phyloP scores from a whole-genome alignment of 305 asterid species.

The Fraxinus baroniana region DNA sequence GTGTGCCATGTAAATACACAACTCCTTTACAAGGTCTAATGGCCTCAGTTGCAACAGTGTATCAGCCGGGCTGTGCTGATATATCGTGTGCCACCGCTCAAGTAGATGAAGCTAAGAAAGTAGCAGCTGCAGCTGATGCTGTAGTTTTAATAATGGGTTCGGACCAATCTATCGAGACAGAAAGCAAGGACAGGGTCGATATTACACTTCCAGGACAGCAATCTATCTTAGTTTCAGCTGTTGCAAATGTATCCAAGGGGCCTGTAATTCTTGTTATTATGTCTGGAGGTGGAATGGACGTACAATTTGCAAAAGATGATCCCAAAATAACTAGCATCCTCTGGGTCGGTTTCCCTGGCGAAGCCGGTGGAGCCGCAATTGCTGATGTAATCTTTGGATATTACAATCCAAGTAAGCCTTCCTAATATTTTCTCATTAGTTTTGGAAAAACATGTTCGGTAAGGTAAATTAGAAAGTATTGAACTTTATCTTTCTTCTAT shows the following conservation, averaged over 20 bases:
- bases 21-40: constrained; percentile 60
- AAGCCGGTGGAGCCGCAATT: constrained; percentile 73
- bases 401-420: constrained; percentile 61
- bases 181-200: constrained; percentile 46
- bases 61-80: constrained; percentile 50
- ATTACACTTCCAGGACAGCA: constrained; percentile 79
- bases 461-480: background rate
- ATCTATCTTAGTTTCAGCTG: constrained; percentile 45
- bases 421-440: background rate
- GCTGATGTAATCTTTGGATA: constrained; percentile 62
- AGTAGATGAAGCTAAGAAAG: constrained; percentile 49
- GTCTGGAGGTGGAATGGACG: constrained; percentile 85
- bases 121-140: constrained; percentile 63
- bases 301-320: constrained; percentile 62
- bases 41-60: constrained; percentile 42
- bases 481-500: background rate
- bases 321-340: constrained; percentile 64
- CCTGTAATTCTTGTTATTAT: constrained; percentile 71
- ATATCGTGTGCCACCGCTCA: constrained; percentile 44
- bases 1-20: constrained; percentile 58
- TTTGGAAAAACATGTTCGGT: background rate
- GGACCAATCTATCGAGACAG: constrained; percentile 61
- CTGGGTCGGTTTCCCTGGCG: constrained; percentile 82
- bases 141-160: constrained; percentile 71
- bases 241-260: constrained; percentile 57